phyloP scores from a whole-genome alignment of 2,329 filamentous ascomycete species.

The Phialocephala sp. region DNA sequence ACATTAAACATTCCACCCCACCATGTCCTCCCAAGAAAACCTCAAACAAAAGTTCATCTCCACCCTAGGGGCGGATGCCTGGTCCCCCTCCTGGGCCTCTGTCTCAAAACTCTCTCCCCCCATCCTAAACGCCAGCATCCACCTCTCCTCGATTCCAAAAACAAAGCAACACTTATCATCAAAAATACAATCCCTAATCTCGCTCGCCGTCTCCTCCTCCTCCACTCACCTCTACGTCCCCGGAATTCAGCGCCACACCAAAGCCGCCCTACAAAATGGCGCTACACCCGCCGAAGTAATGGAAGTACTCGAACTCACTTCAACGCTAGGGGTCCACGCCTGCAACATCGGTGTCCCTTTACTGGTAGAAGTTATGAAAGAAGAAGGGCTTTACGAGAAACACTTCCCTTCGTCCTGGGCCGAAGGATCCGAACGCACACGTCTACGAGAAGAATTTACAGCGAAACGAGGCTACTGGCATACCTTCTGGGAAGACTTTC shows the following conservation, averaged over 20 bases:
- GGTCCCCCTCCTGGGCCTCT: conserved; percentile 14
- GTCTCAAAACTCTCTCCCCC: conserved; percentile 18
- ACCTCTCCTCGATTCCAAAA: conserved; percentile 18
- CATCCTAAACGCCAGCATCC: conserved; percentile 15
- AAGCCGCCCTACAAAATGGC: conserved; percentile 47
- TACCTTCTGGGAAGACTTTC: conserved; percentile 51
- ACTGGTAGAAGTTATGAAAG: conserved; percentile 52
- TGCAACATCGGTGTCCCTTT: conserved; percentile 53
- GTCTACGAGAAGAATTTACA: conserved; percentile 50
- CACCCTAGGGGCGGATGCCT: conserved; percentile 12
- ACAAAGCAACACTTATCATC: conserved; percentile 44
- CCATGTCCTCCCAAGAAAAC: conserved; percentile 5
- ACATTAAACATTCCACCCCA: neutral
- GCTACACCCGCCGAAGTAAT: conserved; percentile 51
- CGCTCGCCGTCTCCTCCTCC: conserved; percentile 50
- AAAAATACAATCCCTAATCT: conserved; percentile 51
- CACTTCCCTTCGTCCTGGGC: conserved; percentile 39
- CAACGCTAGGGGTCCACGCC: conserved; percentile 53
- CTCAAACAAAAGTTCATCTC: conserved; percentile 15
- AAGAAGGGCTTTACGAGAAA: conserved; percentile 47
- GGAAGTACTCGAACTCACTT: conserved; percentile 51
- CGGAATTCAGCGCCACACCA: conserved; percentile 49
- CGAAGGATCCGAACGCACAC: conserved; percentile 39
- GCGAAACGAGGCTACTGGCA: conserved; percentile 54
- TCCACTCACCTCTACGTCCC: conserved; percentile 52